These are phyloP conservation scores for Cercospora zeae-maydis DNA, from an alignment of 2,329 filamentous ascomycete genomes.

Conservation along the genomic window DNA sequence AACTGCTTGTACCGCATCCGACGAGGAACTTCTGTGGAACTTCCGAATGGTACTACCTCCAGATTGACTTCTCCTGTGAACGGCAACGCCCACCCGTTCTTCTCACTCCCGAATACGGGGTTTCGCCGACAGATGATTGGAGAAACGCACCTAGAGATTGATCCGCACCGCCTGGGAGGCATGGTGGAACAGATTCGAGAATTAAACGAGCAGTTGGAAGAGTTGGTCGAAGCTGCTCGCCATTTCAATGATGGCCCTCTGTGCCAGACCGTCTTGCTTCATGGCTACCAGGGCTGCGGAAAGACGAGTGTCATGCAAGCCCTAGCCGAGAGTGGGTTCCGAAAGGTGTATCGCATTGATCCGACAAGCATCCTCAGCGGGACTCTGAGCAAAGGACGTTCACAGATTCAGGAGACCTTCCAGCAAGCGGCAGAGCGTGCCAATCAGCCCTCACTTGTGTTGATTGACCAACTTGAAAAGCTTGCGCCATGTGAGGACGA, in stretches of 20 bases:
- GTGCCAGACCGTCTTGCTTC: constrained; percentile 62
- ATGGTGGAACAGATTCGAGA: constrained; percentile 60
- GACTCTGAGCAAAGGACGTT: constrained; percentile 43
- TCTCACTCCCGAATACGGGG: not conserved
- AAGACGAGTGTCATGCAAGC: constrained; percentile 72
- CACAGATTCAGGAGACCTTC: constrained; percentile 63
- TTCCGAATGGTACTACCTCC: not conserved
- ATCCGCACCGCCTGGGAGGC: constrained; percentile 60
- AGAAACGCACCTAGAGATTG: constrained; percentile 6
- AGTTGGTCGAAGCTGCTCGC: constrained; percentile 23
- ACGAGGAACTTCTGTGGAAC: not conserved
- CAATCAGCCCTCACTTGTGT: constrained; percentile 69
- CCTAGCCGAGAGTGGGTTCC: constrained; percentile 64
- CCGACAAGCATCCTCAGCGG: constrained; percentile 39
- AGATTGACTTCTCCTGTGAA: not conserved
- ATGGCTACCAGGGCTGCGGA: constrained; percentile 80
- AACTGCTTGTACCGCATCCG: not conserved
- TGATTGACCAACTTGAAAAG: constrained; percentile 74
- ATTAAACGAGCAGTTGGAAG: constrained; percentile 63
- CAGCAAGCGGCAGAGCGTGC: constrained; percentile 57
- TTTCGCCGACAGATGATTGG: not conserved
- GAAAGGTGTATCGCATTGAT: constrained; percentile 61
- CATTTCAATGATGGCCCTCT: not conserved
- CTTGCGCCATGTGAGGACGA: constrained; percentile 59
- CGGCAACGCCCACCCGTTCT: not conserved